These are phyloP conservation scores for Aspergillus tamarii DNA, from an alignment of 2,329 filamentous ascomycete genomes.

Conservation along the genomic window DNA sequence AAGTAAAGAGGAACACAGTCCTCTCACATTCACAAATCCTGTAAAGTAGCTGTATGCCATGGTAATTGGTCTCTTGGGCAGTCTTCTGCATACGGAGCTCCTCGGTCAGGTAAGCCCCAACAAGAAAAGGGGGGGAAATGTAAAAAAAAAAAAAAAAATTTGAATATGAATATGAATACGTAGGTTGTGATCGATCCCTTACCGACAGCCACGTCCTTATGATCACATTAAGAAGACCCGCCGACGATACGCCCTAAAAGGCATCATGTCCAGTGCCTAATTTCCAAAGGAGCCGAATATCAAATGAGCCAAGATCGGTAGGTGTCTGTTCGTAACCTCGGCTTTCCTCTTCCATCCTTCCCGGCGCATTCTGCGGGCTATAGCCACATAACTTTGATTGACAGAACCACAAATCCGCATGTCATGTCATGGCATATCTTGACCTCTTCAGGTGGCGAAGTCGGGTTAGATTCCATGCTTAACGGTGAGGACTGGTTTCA, in stretches of 20 bases:
- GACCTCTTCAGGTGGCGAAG: background rate
- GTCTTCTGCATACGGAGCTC: background rate
- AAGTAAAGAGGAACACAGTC: background rate
- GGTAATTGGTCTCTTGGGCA: background rate
- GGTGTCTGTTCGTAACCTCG: conserved; percentile 8
- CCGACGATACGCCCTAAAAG: background rate
- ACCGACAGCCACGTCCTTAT: background rate
- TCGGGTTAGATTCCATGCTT: background rate
- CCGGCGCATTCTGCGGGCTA: conserved; percentile 7
- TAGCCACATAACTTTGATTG: background rate
- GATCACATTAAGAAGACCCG: background rate
- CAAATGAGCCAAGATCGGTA: conserved; percentile 1
- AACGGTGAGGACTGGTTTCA: background rate
- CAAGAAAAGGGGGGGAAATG: no score
- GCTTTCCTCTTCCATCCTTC: conserved; percentile 23
- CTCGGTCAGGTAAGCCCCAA: background rate
- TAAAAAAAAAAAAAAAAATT: background rate
- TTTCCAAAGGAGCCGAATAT: background rate
- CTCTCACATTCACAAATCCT: background rate
- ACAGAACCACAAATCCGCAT: background rate
- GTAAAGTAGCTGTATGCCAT: background rate
- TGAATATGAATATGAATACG: no score
- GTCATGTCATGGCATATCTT: background rate
- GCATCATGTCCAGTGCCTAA: conserved; percentile 1
- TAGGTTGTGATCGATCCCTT: background rate